Base-by-base conservation (phyloP, 2,329 filamentous ascomycete genomes). In the Lasiodiplodia sp. region DNA sequence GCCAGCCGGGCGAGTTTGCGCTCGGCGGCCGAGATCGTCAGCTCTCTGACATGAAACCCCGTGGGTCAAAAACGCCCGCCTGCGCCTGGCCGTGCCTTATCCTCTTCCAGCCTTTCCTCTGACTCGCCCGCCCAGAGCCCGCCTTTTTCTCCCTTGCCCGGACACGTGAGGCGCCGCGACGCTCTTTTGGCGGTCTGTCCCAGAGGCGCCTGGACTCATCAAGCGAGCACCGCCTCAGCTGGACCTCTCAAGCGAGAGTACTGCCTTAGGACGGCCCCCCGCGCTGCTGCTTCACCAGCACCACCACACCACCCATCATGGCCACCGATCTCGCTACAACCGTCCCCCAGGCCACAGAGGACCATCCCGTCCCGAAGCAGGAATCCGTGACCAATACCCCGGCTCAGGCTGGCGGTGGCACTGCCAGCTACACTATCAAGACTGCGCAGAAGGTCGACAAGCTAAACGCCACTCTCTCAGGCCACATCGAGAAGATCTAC, bases 331-430 rank as follows among this genome's bases (percentile, higher is more conserved):
- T 51, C 53, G 44, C 53, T n/a, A 67, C 65, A 12, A 67, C 65
- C 38, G 40, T 67, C 14, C 53, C 65, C 21, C 65, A 52, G 38
- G 53, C 53, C 21, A 44, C 65, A 11, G 65, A 23, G 40, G 40
- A 57, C 25, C 18, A 38, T n/a, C 21, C 65, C 16, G 52, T 18
- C 25, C 65, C 53, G 40, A 57, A 67, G 18, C 14, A 40, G 4
- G 28, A 58, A 44, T 37, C 65, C 28, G 65, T 67, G 23, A 12
- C 28, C 44, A 67, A 69, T 53, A 49, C 68, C 25, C 56, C 67
- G 12, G 49, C 49, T 7, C 78, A 80, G 71, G 78, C 78, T 14
- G 78, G 78, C 49, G 78, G 78, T 69, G 78, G 78, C 11, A 77
- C 74, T 16, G 75, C 78, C 2, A 70, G 75, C 6, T 74, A 66